Evolutionary conservation across 495 filamentous ascomycete genomes (phyloP).

Genomic region (Penicillium antarcticum): DNA sequence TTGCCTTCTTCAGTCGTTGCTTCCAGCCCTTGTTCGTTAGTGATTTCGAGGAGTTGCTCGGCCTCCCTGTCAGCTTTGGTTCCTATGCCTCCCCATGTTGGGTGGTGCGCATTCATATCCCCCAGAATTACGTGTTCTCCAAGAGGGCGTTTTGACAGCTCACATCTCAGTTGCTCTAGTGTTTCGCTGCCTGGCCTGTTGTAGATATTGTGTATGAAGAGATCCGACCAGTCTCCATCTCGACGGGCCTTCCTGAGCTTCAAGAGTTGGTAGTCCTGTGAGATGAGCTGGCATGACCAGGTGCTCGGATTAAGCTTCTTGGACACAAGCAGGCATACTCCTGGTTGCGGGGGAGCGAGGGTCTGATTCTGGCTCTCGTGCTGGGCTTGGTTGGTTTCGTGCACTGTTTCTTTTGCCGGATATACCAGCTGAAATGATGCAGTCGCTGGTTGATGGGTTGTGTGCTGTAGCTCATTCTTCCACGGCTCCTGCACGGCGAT

Average conservation of each 20-base stretch:
- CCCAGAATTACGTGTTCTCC: conserved; percentile 10
- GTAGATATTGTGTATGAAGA: conserved; percentile 13
- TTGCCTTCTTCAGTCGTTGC: not conserved
- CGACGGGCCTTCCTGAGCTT: not conserved
- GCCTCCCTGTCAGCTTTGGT: conserved; percentile 5
- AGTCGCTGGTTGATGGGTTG: not conserved
- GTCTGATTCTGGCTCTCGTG: no score
- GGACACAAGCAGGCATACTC: conserved; percentile 5
- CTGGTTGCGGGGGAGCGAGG: no score
- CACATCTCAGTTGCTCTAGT: not conserved
- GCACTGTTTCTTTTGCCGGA: not conserved
- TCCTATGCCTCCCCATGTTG: conserved; percentile 5
- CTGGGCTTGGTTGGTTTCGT: no score
- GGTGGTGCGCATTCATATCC: conserved; percentile 14
- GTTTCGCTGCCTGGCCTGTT: conserved; percentile 3
- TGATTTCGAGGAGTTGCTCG: conserved; percentile 3
- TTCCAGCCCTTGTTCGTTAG: conserved; percentile 1
- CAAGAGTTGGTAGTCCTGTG: conserved; percentile 1
- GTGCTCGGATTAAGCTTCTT: conserved; percentile 1
- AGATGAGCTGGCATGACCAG: conserved; percentile 2
- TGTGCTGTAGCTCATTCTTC: not conserved
- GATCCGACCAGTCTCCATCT: not conserved
- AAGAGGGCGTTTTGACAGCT: not conserved
- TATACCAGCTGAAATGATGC: not conserved
- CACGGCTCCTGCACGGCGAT: not conserved